A percentile compares a stretch with the other conserved stretches of the same genome.
Evolutionary conservation across 2,329 filamentous ascomycete genomes (phyloP).

Genomic region (Xylariaceae sp.): DNA sequence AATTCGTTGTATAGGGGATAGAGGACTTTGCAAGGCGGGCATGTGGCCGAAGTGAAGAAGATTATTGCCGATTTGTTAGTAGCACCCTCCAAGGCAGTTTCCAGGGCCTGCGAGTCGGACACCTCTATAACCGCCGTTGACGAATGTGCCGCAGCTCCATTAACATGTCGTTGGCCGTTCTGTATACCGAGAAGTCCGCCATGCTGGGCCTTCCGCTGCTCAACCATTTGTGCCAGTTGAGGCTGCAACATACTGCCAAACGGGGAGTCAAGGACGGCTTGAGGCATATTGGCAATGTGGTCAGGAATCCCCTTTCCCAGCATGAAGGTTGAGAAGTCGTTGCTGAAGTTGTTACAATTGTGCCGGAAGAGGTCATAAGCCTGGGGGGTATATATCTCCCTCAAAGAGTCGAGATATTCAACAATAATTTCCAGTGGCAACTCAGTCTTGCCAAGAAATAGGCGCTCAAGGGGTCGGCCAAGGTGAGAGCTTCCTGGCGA

Average conservation of each 20-base stretch:
- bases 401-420: slow-evolving; percentile 81
- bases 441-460: slow-evolving; percentile 69
- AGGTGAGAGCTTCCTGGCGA: slow-evolving; percentile 79
- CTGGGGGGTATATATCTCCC: slow-evolving; percentile 73
- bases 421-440: slow-evolving; percentile 75
- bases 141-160: slow-evolving; percentile 18
- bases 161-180: slow-evolving; percentile 28
- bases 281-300: slow-evolving; percentile 78
- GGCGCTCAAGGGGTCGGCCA: slow-evolving; percentile 70
- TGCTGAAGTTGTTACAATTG: slow-evolving; percentile 97
- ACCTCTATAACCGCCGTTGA: slow-evolving; percentile 52
- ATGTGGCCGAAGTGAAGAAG: slow-evolving; percentile 89
- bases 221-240: slow-evolving; percentile 51
- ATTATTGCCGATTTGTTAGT: slow-evolving; percentile 67
- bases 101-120: slow-evolving; percentile 53
- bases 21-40: slow-evolving; percentile 74
- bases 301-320: slow-evolving; percentile 82
- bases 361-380: slow-evolving; percentile 85
- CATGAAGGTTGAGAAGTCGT: slow-evolving; percentile 85
- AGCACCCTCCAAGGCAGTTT: slow-evolving; percentile 54
- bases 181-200: slow-evolving; percentile 51
- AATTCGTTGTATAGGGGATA: slow-evolving; percentile 79
- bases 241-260: slow-evolving; percentile 85
- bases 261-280: slow-evolving; percentile 77
- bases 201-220: slow-evolving; percentile 42